These are phyloP conservation scores for Fusarium pseudograminearum DNA, from an alignment of 2,329 filamentous ascomycete species.

Conservation along the genomic window DNA sequence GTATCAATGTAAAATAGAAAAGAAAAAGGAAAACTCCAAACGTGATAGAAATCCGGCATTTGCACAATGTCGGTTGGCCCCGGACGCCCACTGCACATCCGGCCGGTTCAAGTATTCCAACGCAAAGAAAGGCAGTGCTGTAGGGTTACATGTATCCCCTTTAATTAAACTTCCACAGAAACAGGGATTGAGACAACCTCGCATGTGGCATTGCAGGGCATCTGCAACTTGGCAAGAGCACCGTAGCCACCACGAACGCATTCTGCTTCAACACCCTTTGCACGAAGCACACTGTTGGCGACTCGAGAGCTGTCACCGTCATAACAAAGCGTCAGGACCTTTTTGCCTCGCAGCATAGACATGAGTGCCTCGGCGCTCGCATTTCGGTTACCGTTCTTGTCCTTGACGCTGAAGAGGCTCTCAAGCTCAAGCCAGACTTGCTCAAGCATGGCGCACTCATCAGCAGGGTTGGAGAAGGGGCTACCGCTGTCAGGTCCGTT, in stretches of 20 bases:
- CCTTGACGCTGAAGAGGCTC: constrained; percentile 54
- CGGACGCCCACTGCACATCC: constrained; percentile 47
- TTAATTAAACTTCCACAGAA: constrained; percentile 42
- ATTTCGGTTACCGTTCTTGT: constrained; percentile 46
- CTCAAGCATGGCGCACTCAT: constrained; percentile 58
- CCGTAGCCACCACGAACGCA: constrained; percentile 59
- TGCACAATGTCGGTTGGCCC: not conserved
- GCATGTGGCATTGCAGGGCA: constrained; percentile 45
- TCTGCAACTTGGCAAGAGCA: constrained; percentile 46
- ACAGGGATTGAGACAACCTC: constrained; percentile 40
- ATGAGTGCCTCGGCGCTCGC: constrained; percentile 47
- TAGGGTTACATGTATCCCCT: not conserved
- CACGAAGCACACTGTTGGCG: constrained; percentile 66
- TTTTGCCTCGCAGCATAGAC: constrained; percentile 51
- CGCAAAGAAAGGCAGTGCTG: not conserved
- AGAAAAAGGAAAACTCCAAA: constrained; percentile 11
- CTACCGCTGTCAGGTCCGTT: constrained; percentile 46
- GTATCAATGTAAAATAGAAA: constrained; percentile 5
- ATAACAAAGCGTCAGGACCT: constrained; percentile 63
- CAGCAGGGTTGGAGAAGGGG: constrained; percentile 58
- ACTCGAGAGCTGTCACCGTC: constrained; percentile 66
- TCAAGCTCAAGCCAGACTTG: constrained; percentile 64
- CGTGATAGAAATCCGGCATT: not conserved
- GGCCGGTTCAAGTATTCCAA: constrained; percentile 2
- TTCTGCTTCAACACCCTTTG: constrained; percentile 61